Percentiles rank a stretch among this genome's conserved stretches.
Evolutionary conservation across 2,329 filamentous ascomycete genomes (phyloP).

Genomic region (Mariannaea elegans): DNA sequence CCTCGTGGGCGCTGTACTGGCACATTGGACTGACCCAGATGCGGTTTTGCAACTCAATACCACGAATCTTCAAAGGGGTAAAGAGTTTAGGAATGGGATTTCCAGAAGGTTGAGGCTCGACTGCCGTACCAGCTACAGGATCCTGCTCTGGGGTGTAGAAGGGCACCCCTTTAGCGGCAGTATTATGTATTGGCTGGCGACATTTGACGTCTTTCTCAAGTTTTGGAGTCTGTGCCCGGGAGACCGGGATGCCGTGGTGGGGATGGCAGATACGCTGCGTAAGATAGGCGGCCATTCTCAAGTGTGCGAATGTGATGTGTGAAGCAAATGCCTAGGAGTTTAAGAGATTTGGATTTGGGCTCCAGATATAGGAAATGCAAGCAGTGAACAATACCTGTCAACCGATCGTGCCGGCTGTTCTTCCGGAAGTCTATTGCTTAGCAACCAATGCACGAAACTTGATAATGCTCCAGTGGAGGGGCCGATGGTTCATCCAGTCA

Average conservation of each 20-base stretch:
- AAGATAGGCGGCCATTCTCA: neutral
- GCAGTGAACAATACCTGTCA: too few species aligned
- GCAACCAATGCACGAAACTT: too few species aligned
- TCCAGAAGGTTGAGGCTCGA: constrained; percentile 54
- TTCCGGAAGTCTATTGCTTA: too few species aligned
- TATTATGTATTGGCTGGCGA: constrained; percentile 22
- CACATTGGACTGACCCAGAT: constrained; percentile 58
- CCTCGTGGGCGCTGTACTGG: constrained; percentile 55
- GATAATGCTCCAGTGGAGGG: too few species aligned
- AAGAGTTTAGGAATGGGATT: constrained; percentile 61
- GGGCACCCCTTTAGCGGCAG: constrained; percentile 44
- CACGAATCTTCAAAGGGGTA: constrained; percentile 56
- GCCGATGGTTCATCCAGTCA: too few species aligned
- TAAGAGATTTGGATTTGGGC: too few species aligned
- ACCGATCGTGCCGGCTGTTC: too few species aligned
- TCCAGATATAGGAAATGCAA: too few species aligned
- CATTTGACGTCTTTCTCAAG: neutral
- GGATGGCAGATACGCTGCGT: neutral
- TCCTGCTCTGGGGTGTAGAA: constrained; percentile 57
- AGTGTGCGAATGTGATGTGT: neutral
- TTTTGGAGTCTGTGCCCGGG: neutral
- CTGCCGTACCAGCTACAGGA: constrained; percentile 48
- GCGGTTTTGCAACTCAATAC: constrained; percentile 55
- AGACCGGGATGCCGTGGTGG: neutral
- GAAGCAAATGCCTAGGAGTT: too few species aligned